A percentile compares a stretch with the other conserved stretches of the same genome.
phyloP scores from a whole-genome alignment of 2,329 filamentous ascomycete genomes.

The Trichothecium sympodiale region DNA sequence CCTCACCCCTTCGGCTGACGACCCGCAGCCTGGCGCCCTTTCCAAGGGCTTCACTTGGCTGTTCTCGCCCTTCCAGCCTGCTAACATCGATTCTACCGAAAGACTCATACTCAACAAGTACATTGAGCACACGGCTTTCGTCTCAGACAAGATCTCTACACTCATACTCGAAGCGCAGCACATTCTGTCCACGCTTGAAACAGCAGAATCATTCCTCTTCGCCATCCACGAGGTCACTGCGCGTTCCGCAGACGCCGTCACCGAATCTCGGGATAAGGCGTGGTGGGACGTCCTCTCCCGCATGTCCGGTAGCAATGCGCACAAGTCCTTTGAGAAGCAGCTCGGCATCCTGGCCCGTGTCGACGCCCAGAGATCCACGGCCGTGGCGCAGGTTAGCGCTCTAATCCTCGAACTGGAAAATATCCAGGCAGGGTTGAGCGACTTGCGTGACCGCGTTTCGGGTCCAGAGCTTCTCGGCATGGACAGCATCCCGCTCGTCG shows the following conservation, averaged over 20 bases:
- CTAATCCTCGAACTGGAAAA: conserved; percentile 64
- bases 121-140: conserved; percentile 56
- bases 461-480: conserved; percentile 50
- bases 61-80: conserved; percentile 52
- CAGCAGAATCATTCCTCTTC: conserved; percentile 58
- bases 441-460: conserved; percentile 60
- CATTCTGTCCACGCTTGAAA: conserved; percentile 52
- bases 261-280: conserved; percentile 51
- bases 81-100: conserved; percentile 36
- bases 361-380: conserved; percentile 51
- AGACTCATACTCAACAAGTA: conserved; percentile 61
- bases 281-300: conserved; percentile 59
- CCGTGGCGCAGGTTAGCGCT: conserved; percentile 55
- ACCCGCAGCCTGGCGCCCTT: neutral
- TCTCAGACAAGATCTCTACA: conserved; percentile 56
- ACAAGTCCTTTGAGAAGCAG: conserved; percentile 50
- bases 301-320: conserved; percentile 57
- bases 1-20: conserved; percentile 29
- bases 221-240: conserved; percentile 59
- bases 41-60: conserved; percentile 22
- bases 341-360: conserved; percentile 55
- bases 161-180: conserved; percentile 62
- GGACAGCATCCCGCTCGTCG: conserved; percentile 46
- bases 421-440: conserved; percentile 60
- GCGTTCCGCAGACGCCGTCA: conserved; percentile 48